Evolutionary conservation across 2,329 filamentous ascomycete genomes (phyloP).

Genomic region (Neofusicoccum sp.): DNA sequence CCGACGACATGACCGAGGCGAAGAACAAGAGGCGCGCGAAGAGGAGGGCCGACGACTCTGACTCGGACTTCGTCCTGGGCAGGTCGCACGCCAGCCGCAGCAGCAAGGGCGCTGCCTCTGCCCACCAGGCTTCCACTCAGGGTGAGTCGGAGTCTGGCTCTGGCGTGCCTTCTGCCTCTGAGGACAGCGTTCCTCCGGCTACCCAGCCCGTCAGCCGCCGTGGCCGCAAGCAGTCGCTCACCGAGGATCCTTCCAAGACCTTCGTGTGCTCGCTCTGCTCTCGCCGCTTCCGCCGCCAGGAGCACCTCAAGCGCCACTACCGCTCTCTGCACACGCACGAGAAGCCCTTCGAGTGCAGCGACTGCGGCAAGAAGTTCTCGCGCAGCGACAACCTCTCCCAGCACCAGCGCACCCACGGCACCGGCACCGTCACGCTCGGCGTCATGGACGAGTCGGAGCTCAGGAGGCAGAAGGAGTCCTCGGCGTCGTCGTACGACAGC

Average conservation of each 20-base stretch:
- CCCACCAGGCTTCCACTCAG: conserved; percentile 28
- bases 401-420: conserved; percentile 90
- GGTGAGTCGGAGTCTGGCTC: conserved; percentile 40
- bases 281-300: conserved; percentile 94
- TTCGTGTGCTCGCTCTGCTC: conserved; percentile 97
- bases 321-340: conserved; percentile 97
- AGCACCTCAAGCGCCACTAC: conserved; percentile 98
- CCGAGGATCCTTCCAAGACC: conserved; percentile 96
- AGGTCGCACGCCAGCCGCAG: conserved; percentile 33
- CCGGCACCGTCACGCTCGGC: conserved; percentile 86
- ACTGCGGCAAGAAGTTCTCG: conserved; percentile 99
- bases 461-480: conserved; percentile 24
- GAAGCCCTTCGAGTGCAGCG: conserved; percentile 95
- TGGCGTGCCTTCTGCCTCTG: conserved; percentile 46
- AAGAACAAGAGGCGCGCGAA: conserved; percentile 26
- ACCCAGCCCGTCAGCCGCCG: conserved; percentile 72
- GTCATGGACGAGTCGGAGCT: conserved; percentile 71
- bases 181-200: conserved; percentile 35
- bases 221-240: conserved; percentile 96
- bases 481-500: conserved; percentile 30
- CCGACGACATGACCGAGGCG: conserved; percentile 29
- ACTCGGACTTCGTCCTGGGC: conserved; percentile 34
- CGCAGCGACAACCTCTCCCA: conserved; percentile 96
- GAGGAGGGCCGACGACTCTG: conserved; percentile 33
- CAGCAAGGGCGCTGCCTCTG: conserved; percentile 33